Base-by-base conservation (phyloP, 768 basidiomycete genomes). In the Postia placenta region DNA sequence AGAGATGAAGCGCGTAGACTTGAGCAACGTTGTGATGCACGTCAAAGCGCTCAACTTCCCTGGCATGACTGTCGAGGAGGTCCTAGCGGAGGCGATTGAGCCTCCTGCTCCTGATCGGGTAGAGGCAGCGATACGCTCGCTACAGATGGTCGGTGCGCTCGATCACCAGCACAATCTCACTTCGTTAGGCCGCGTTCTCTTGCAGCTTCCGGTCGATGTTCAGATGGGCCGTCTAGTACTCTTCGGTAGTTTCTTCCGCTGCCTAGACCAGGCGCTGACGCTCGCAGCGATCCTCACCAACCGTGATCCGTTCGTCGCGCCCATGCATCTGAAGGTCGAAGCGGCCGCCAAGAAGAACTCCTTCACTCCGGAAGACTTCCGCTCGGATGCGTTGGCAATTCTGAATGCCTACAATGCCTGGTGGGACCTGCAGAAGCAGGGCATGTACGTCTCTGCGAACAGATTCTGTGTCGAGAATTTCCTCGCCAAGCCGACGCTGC, bases 1-100 rank as follows among this genome's bases (percentile, higher is more conserved):
- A 30, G 94, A 96, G 71, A 97, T 97, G 92, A 91, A 91, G 63
- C 78, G 92, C 27, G 80, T 85, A 11, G 92, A 93, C 65, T 64
- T 95, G 56, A 88, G 82, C 58, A 92, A 92, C 60, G 85, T 94
- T 41, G 91, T 95, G 14, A 97, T 97, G 93, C 93, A 93, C 62
- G 80, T 97, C 65, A 96, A 95, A 60, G 92, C 92, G 7, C 76
- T 96, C 28, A 83, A 91, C 63, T 86, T 96, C 63, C 88, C 90
- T 5, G 81, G 79, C 38, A 81, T 92, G 81, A 68, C 80, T 24
- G 88, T 92, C 5, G 87, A 94, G 60, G 86, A 94, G 51, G 92
- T 96, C 19, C 74, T 97, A 28, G 81, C 79, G 1, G 82, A 79
- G 11, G 76, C 85, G 11, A 96, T 96, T 47, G 93, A 97, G 63